A percentile compares a stretch with the other conserved stretches of the same genome.
Conservation (phyloP, 768 basidiomycete species). For the Pleurotus citrinopileatus region DNA sequence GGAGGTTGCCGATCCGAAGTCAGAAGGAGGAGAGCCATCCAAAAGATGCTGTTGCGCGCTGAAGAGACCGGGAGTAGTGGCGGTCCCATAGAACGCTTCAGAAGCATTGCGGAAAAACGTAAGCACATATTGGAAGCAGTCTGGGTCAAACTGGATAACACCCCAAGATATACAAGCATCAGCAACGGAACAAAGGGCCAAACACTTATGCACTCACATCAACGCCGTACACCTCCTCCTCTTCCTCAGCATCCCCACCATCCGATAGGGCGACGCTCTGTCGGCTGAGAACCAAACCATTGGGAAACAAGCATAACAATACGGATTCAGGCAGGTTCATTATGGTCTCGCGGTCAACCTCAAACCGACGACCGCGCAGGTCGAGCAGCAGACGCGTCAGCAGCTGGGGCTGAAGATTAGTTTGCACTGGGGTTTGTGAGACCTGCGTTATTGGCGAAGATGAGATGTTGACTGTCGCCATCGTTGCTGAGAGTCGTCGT, state of each 20-base stretch:
- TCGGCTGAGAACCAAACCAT: constrained; percentile 90
- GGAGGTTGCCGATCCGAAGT: constrained; percentile 58
- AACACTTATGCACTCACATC: constrained; percentile 90
- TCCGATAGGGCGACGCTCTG: constrained; percentile 77
- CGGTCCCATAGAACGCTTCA: constrained; percentile 88
- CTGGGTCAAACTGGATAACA: constrained; percentile 82
- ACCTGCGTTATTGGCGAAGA: constrained; percentile 57
- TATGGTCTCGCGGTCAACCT: constrained; percentile 94
- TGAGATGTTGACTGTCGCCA: constrained; percentile 41
- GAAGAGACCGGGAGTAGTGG: constrained; percentile 67
- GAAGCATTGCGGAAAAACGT: constrained; percentile 88
- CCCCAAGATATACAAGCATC: constrained; percentile 8
- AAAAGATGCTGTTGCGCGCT: constrained; percentile 77
- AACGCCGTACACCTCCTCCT: constrained; percentile 93
- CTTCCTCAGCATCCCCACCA: constrained; percentile 72
- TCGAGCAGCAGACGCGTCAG: constrained; percentile 89
- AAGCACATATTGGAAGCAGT: constrained; percentile 93
- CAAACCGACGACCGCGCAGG: constrained; percentile 86
- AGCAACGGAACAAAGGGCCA: constrained; percentile 2
- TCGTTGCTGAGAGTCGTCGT: constrained; percentile 13
- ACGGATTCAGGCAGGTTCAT: constrained; percentile 99
- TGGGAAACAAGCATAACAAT: constrained; percentile 93
- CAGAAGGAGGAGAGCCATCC: constrained; percentile 60
- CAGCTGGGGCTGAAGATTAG: constrained; percentile 80
- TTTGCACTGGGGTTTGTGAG: constrained; percentile 62